Conservation (phyloP, 805 yeast genomes). For the Pichia cabralensis region DNA sequence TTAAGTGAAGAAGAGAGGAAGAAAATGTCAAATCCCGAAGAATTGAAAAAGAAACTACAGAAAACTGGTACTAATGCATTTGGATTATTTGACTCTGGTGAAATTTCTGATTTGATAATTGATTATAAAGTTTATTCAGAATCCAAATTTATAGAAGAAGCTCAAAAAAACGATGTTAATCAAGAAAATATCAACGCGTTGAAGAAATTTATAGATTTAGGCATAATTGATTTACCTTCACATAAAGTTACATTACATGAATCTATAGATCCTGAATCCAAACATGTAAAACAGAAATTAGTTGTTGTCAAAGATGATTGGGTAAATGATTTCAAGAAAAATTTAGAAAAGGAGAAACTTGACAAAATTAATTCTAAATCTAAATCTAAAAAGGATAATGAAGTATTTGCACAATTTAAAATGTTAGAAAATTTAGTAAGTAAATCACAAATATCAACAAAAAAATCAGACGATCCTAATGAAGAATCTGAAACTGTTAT, state of each 20-base stretch:
- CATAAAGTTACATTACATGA: constrained; percentile 15
- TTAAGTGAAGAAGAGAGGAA: constrained; percentile 10
- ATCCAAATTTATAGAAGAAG: constrained; percentile 1
- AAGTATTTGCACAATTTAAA: constrained; percentile 13
- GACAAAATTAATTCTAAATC: constrained; percentile 1
- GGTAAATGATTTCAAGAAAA: constrained; percentile 6
- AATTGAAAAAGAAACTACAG: constrained; percentile 2
- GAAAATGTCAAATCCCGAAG: constrained; percentile 5
- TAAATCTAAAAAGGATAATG: constrained; percentile 6
- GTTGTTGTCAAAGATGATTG: constrained; percentile 17
- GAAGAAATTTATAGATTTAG: constrained; percentile 13
- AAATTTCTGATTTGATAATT: constrained; percentile 15
- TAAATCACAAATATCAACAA: constrained; percentile 9
- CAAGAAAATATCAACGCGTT: constrained; percentile 10
- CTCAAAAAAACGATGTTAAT: constrained; percentile 10
- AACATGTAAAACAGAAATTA: constrained; percentile 15
- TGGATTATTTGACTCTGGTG: constrained; percentile 12
- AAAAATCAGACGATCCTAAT: constrained; percentile 4
- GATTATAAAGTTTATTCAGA: constrained; percentile 13
- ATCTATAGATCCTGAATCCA: constrained; percentile 8
- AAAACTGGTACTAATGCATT: constrained; percentile 6
- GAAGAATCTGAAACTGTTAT: constrained; percentile 5
- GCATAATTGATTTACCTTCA: constrained; percentile 16
- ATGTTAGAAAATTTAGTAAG: constrained; percentile 14
- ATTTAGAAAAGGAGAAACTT: constrained; percentile 2